Percentiles rank a stretch among this genome's conserved stretches.
Conservation (phyloP, 2,329 filamentous ascomycete species). For the Trichoderma cornu-damae region DNA sequence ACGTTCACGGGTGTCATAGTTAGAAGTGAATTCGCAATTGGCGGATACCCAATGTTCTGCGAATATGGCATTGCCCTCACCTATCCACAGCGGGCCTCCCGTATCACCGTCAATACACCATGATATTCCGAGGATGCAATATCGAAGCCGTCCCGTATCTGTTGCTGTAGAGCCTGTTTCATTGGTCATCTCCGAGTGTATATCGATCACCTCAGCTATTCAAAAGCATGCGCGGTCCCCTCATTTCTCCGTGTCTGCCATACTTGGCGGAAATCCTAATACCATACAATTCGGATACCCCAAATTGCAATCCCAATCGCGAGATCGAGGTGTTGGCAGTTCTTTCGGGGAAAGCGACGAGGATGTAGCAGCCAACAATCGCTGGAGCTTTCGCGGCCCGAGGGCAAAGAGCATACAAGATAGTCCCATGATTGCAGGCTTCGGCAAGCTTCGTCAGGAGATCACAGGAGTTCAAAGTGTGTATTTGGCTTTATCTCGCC, state of each 20-base stretch:
- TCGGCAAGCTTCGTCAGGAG: conserved; percentile 82
- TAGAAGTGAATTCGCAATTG: neutral
- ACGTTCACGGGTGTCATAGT: neutral
- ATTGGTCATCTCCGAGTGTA: conserved; percentile 96
- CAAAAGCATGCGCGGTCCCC: conserved; percentile 95
- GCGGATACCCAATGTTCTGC: neutral
- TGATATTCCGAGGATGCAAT: conserved; percentile 48
- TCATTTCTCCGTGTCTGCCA: conserved; percentile 92
- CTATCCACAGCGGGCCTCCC: conserved; percentile 5
- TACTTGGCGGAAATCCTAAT: conserved; percentile 72
- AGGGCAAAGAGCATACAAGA: conserved; percentile 97
- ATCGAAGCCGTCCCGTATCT: conserved; percentile 58
- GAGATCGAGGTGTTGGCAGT: conserved; percentile 38
- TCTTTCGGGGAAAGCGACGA: conserved; percentile 38
- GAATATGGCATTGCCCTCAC: conserved; percentile 8
- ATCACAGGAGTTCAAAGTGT: conserved; percentile 77
- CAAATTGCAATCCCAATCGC: conserved; percentile 36
- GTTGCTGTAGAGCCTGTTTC: conserved; percentile 88
- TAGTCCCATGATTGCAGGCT: conserved; percentile 92
- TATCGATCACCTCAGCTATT: conserved; percentile 95
- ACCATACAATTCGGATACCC: conserved; percentile 50
- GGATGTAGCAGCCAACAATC: conserved; percentile 59
- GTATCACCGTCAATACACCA: neutral
- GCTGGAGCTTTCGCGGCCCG: conserved; percentile 92
- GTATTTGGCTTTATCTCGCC: conserved; percentile 19